These are phyloP conservation scores for Cephalotrichum gorgonifer DNA, from an alignment of 2,329 filamentous ascomycete genomes.

Conservation along the genomic window DNA sequence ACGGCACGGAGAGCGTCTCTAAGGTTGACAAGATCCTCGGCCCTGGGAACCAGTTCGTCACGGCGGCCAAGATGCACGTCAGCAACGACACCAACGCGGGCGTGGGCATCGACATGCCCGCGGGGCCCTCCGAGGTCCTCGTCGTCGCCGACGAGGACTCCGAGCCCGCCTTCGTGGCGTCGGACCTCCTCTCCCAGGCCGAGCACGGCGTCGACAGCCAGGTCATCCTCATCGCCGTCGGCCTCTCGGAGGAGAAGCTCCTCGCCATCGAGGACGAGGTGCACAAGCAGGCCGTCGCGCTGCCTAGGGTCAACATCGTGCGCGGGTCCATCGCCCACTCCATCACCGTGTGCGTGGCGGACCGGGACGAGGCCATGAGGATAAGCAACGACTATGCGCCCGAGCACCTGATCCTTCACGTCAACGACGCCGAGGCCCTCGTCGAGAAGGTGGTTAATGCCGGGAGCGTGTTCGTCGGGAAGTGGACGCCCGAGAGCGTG, in stretches of 20 bases:
- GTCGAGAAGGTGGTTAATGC: conserved; percentile 82
- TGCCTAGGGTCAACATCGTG: conserved; percentile 90
- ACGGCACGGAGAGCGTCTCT: conserved; percentile 84
- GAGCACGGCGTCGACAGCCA: conserved; percentile 96
- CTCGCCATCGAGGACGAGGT: conserved; percentile 84
- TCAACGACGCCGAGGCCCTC: conserved; percentile 63
- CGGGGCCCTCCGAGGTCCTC: conserved; percentile 92
- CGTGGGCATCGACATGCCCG: conserved; percentile 97
- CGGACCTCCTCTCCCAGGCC: conserved; percentile 87
- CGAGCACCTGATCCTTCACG: conserved; percentile 89
- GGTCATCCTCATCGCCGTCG: conserved; percentile 81
- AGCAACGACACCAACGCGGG: conserved; percentile 94
- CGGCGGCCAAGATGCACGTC: conserved; percentile 96
- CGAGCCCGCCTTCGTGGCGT: conserved; percentile 90
- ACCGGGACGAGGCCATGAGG: conserved; percentile 61
- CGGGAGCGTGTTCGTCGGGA: conserved; percentile 88
- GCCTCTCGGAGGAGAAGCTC: conserved; percentile 62
- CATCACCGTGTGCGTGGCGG: conserved; percentile 68
- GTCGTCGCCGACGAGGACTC: conserved; percentile 83
- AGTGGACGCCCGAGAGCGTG: conserved; percentile 96
- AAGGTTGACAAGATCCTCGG: conserved; percentile 99
- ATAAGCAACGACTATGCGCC: conserved; percentile 93
- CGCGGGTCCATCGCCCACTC: conserved; percentile 84
- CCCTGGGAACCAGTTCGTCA: conserved; percentile 97
- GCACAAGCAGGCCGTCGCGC: conserved; percentile 72